Evolutionary conservation across 768 basidiomycete genomes (phyloP).

Genomic region (Glaciozyma martinii): DNA sequence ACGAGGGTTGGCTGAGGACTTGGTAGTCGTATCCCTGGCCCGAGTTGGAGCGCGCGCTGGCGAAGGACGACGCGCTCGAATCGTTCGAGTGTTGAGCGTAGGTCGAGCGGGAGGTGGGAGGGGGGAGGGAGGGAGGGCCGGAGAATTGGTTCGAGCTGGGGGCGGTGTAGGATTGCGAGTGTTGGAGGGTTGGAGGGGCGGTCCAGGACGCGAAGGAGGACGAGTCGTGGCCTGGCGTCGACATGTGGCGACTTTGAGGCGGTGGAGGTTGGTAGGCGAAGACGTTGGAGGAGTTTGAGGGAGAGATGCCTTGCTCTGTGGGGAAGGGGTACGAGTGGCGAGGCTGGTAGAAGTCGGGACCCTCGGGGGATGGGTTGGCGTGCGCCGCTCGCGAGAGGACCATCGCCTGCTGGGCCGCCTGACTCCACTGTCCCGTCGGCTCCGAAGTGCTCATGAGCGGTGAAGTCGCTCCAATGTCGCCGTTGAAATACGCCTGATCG

Average conservation of each 20-base stretch:
- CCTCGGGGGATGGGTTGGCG: not conserved
- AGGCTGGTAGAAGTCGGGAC: conserved; percentile 16
- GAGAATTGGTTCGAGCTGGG: not conserved
- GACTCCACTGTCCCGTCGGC: not conserved
- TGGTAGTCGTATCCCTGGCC: too few relatives aligned
- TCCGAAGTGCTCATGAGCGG: conserved; percentile 5
- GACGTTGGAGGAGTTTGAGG: not conserved
- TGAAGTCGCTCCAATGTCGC: not conserved
- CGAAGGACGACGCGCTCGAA: not conserved
- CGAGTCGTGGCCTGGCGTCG: not conserved
- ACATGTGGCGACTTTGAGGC: not conserved
- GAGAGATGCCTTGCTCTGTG: not conserved
- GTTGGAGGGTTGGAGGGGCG: not conserved
- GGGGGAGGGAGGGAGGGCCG: not conserved
- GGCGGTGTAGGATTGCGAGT: not conserved
- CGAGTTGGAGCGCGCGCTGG: not conserved
- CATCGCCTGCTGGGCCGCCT: not conserved
- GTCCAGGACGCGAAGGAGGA: not conserved
- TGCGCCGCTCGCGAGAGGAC: not conserved
- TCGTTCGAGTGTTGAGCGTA: not conserved
- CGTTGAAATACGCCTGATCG: not conserved
- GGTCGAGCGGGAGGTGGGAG: not conserved
- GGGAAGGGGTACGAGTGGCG: conserved; percentile 16
- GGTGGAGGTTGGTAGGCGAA: conserved; percentile 27
- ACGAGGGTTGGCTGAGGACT: too few relatives aligned